These are phyloP conservation scores for Vitellaria paradoxa DNA, from an alignment of 179 eudicot species.

Conservation along the genomic window DNA sequence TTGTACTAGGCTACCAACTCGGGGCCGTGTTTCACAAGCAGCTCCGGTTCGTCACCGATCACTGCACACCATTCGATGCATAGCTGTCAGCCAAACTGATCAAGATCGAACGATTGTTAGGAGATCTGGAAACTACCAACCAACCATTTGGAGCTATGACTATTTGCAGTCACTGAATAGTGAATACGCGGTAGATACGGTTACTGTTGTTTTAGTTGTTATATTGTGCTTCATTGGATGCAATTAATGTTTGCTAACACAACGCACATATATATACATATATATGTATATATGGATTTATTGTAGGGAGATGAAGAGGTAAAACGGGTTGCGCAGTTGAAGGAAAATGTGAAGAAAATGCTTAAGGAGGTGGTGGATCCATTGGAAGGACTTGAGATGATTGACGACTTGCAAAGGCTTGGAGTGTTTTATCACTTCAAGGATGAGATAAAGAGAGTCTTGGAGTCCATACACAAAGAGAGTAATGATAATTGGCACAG, in stretches of 20 bases:
- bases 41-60: not conserved
- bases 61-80: not conserved
- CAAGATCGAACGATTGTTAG: slow-evolving; percentile 1
- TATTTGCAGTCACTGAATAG: slow-evolving; percentile 22
- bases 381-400: slow-evolving; percentile 20
- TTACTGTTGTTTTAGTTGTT: not conserved
- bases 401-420: slow-evolving; percentile 32
- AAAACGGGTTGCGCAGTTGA: slow-evolving; percentile 11
- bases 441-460: slow-evolving; percentile 18
- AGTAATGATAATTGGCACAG: slow-evolving; percentile 1
- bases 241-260: not conserved
- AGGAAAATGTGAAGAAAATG: slow-evolving; percentile 20
- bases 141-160: no score
- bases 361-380: slow-evolving; percentile 13
- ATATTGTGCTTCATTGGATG: not conserved
- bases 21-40: no score
- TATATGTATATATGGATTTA: not conserved
- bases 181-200: slow-evolving; percentile 13
- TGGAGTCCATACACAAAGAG: slow-evolving; percentile 3
- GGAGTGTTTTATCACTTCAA: slow-evolving; percentile 38
- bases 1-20: not conserved
- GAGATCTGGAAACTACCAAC: slow-evolving; percentile 28
- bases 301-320: slow-evolving; percentile 22
- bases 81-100: not conserved
- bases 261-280: no score